Base-by-base conservation (phyloP, 805 yeast genomes). In the Barnettozyma vustinii region DNA sequence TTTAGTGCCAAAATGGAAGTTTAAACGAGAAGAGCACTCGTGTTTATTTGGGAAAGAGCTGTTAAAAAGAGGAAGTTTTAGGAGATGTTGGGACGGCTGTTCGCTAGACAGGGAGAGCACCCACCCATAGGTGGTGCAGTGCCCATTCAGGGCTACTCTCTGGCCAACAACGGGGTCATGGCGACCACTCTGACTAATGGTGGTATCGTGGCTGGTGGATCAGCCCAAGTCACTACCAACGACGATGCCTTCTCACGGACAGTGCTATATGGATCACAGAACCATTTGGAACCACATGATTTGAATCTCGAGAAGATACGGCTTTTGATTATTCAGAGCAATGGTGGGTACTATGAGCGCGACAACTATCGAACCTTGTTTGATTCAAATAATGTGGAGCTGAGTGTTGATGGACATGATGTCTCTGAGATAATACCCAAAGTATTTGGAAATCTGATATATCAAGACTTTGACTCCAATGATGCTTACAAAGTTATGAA, bases 391-490 rank as follows among this genome's bases (percentile, higher is more conserved):
- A 6, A 30, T 5, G n/a, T 26, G 26, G 42, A 40, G 37, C 16
- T 44, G 5, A 41, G 39, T 16, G 23, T 40, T 6, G 52, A 53
- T 40, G 47, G 51, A 20, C 60, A 58, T 46, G 16, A 47, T 1
- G 15, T 51, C 1, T 36, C 37, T 2, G 55, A 68, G 41, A 52
- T 71, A 41, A 61, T 65, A 46, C 72, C 70, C 25, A 64, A 67
- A 45, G 66, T 68, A 49, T 71, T 71, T 55, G 74, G 75, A 1
- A 70, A 72, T 15, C 66, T 69, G 3, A 57, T 71, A 15, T 56
- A 56, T 37, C 62, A 61, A 40, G 51, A 61, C 65, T 52, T 61
- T 55, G 49, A 64, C 27, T 23, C 42, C 30, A 48, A 44, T 23
- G 51, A 48, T 18, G 51, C 51, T 5, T 48, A 48, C 36, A 48